phyloP scores from a whole-genome alignment of 2,329 filamentous ascomycete genomes.

The Aureobasidium leucospermi region DNA sequence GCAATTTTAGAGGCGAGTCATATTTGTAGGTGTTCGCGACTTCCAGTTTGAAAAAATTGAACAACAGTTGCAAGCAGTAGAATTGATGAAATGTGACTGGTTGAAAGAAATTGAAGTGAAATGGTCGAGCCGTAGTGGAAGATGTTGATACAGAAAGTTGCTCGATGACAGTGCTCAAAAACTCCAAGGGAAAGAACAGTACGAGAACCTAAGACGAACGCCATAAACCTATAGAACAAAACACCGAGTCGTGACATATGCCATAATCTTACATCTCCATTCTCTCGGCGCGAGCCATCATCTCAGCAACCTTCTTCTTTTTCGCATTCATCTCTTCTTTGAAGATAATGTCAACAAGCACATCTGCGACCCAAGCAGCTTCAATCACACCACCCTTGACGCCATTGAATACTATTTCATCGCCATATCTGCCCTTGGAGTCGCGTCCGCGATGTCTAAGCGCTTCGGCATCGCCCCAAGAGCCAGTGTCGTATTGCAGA shows the following conservation, averaged over 20 bases:
- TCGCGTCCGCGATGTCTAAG: conserved; percentile 13
- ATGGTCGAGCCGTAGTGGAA: no score
- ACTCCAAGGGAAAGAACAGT: no score
- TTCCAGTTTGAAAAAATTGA: no score
- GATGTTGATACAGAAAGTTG: no score
- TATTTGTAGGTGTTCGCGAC: no score
- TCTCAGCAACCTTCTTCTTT: conserved; percentile 11
- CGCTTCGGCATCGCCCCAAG: conserved; percentile 19
- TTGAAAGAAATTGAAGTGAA: no score
- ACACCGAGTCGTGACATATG: neutral
- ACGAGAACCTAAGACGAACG: neutral
- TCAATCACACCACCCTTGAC: conserved; percentile 16
- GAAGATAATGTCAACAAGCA: conserved; percentile 16
- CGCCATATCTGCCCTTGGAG: conserved; percentile 16
- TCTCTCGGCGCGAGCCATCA: conserved; percentile 2
- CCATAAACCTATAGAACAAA: neutral
- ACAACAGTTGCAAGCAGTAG: no score
- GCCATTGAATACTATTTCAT: conserved; percentile 14
- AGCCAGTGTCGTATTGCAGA: conserved; percentile 24
- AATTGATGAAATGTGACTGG: no score
- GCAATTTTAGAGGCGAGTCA: no score
- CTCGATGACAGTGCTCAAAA: no score
- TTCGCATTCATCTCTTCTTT: conserved; percentile 17
- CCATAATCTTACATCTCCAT: neutral
- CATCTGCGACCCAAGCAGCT: conserved; percentile 16